A percentile compares a stretch with the other conserved stretches of the same genome.
These are phyloP conservation scores for Nicotiana rustica DNA, from an alignment of 305 asterid genomes.

Conservation along the genomic window DNA sequence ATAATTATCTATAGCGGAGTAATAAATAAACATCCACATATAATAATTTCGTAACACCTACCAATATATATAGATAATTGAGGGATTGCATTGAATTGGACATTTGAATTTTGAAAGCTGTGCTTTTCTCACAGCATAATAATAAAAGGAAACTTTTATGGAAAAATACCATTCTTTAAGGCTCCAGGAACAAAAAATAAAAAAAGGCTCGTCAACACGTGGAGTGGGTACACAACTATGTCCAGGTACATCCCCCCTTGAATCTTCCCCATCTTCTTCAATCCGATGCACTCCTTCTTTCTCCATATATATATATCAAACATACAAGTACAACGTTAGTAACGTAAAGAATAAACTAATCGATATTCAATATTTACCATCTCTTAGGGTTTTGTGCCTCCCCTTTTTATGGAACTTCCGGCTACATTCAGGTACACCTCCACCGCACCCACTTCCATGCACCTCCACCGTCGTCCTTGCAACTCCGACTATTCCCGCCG, in stretches of 20 bases:
- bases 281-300: not conserved
- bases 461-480: not conserved
- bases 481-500: not conserved
- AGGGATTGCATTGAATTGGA: too few species aligned
- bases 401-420: not conserved
- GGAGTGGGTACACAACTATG: slow-evolving; percentile 2
- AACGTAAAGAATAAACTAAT: too few species aligned
- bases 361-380: not conserved
- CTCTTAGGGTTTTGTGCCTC: not conserved
- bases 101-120: too few species aligned
- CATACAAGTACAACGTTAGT: too few species aligned
- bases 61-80: too few species aligned
- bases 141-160: too few species aligned
- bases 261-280: not conserved
- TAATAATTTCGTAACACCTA: too few species aligned
- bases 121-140: too few species aligned
- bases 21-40: too few species aligned
- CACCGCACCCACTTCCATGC: not conserved
- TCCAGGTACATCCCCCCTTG: slow-evolving; percentile 51
- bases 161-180: too few species aligned
- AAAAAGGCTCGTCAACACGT: not conserved
- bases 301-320: not conserved
- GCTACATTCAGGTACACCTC: not conserved
- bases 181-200: too few species aligned
- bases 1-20: too few species aligned